A percentile compares a stretch with the other conserved stretches of the same genome.
phyloP scores from a whole-genome alignment of 768 basidiomycete genomes.

The Suillus discolor region DNA sequence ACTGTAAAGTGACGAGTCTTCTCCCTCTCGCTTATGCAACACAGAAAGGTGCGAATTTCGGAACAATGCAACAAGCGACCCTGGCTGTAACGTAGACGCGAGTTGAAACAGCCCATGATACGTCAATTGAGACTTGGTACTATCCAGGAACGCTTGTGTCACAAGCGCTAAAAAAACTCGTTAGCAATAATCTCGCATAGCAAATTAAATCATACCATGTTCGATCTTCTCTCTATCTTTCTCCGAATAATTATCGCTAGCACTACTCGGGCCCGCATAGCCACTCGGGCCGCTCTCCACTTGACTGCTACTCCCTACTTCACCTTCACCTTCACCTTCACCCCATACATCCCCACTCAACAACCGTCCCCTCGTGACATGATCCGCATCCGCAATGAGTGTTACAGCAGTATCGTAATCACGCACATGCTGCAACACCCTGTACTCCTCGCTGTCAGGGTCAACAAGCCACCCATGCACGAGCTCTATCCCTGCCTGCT shows the following conservation, averaged over 20 bases:
- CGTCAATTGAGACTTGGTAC: slow-evolving; percentile 79
- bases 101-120: slow-evolving; percentile 87
- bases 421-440: slow-evolving; percentile 49
- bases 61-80: slow-evolving; percentile 83
- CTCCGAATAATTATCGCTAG: slow-evolving; percentile 41
- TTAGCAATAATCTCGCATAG: slow-evolving; percentile 6
- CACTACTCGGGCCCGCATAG: slow-evolving; percentile 11
- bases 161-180: slow-evolving; percentile 52
- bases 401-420: slow-evolving; percentile 79
- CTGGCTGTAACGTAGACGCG: slow-evolving; percentile 47
- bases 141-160: slow-evolving; percentile 68
- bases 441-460: slow-evolving; percentile 55
- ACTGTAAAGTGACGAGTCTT: slow-evolving; percentile 62
- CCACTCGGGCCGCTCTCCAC: slow-evolving; percentile 8
- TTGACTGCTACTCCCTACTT: slow-evolving; percentile 3
- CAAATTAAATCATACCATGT: slow-evolving; percentile 55
- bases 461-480: slow-evolving; percentile 80
- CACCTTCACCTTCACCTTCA: neutral
- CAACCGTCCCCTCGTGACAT: slow-evolving; percentile 64
- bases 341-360: slow-evolving; percentile 43
- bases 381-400: slow-evolving; percentile 79
- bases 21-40: slow-evolving; percentile 60
- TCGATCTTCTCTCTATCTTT: slow-evolving; percentile 66
- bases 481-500: slow-evolving; percentile 77
- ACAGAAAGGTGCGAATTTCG: slow-evolving; percentile 90